These are phyloP conservation scores for Glomus cerebriforme DNA, from an alignment of 192 early-diverging fungal genomes.

Conservation along the genomic window DNA sequence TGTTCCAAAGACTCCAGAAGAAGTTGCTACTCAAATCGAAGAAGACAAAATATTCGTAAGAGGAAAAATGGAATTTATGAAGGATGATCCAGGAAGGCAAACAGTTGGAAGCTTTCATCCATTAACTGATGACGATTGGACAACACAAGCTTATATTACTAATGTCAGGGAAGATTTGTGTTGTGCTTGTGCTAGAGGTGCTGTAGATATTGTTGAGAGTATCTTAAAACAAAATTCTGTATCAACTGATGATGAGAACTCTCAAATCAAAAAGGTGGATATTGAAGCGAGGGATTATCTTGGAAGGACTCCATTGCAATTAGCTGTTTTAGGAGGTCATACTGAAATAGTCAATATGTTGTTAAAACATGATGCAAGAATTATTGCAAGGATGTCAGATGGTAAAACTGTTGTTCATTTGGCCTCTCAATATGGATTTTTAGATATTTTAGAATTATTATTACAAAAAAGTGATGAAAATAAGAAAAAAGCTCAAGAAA, in stretches of 20 bases:
- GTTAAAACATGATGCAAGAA: slow-evolving; percentile 4
- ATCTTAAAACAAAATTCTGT: not conserved
- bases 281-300: slow-evolving; percentile 11
- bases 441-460: slow-evolving; percentile 13
- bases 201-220: not conserved
- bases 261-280: not conserved
- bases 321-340: slow-evolving; percentile 10
- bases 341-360: not conserved
- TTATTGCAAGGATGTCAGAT: slow-evolving; percentile 7
- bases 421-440: not conserved
- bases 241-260: not conserved
- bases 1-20: not conserved
- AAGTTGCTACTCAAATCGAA: not conserved
- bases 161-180: slow-evolving; percentile 8
- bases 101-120: not conserved
- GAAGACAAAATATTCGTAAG: not conserved
- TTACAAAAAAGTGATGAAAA: slow-evolving; percentile 5
- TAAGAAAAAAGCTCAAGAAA: not conserved
- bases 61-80: slow-evolving; percentile 13
- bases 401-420: slow-evolving; percentile 11
- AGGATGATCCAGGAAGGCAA: not conserved
- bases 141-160: slow-evolving; percentile 5
- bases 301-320: slow-evolving; percentile 26
- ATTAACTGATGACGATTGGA: slow-evolving; percentile 3
- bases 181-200: slow-evolving; percentile 2